These are phyloP conservation scores for Spathaspora sp. DNA, from an alignment of 805 yeast genomes.

Conservation along the genomic window DNA sequence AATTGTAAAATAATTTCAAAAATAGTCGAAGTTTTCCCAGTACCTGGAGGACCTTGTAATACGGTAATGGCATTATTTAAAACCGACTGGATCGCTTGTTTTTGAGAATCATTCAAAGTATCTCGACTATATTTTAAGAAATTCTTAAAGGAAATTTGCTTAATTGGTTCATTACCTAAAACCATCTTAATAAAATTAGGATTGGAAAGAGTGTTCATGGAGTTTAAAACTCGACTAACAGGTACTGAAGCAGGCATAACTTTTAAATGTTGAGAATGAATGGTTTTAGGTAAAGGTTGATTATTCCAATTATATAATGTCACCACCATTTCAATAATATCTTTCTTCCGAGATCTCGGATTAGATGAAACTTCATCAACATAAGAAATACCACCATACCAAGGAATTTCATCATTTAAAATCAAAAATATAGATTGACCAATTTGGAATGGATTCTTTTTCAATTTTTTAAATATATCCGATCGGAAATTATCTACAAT, in stretches of 20 bases:
- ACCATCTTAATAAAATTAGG: slow-evolving; percentile 50
- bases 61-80: slow-evolving; percentile 48
- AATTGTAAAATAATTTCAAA: slow-evolving; percentile 48
- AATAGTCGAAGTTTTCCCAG: slow-evolving; percentile 44
- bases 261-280: slow-evolving; percentile 31
- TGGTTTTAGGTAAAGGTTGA: slow-evolving; percentile 43
- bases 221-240: slow-evolving; percentile 57
- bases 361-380: slow-evolving; percentile 13
- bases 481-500: slow-evolving; percentile 49
- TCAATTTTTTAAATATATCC: slow-evolving; percentile 46
- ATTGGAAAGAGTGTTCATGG: slow-evolving; percentile 59
- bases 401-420: slow-evolving; percentile 47
- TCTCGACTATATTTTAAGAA: slow-evolving; percentile 46
- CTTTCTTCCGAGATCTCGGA: slow-evolving; percentile 19
- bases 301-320: slow-evolving; percentile 59
- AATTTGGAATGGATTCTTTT: slow-evolving; percentile 55
- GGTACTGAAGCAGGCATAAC: slow-evolving; percentile 63
- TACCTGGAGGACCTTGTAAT: slow-evolving; percentile 66
- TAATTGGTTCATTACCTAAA: slow-evolving; percentile 51
- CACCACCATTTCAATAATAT: slow-evolving; percentile 41
- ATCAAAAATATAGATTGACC: slow-evolving; percentile 57
- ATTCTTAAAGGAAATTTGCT: slow-evolving; percentile 56
- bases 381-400: slow-evolving; percentile 59
- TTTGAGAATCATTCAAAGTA: slow-evolving; percentile 57
- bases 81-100: slow-evolving; percentile 51